Conservation (phyloP, 164 flowering plant genomes). For the Chimonanthus salicifolius region DNA sequence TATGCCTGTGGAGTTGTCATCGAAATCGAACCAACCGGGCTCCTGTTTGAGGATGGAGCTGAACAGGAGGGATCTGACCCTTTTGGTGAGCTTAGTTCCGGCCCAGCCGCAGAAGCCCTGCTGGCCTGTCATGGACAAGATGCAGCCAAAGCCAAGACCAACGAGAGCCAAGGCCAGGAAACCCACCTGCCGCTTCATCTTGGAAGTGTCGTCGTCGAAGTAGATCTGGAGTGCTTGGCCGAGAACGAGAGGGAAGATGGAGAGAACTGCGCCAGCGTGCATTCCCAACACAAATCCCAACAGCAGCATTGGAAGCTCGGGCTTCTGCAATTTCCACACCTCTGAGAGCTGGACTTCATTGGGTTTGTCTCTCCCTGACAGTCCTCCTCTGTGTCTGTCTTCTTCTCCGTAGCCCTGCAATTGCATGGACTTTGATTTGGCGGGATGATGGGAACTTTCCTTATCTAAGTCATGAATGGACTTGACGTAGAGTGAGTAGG, state of each 20-base stretch:
- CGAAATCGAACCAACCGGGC: conserved; percentile 74
- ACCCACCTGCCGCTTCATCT: conserved; percentile 38
- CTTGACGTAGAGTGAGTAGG: conserved; percentile 19
- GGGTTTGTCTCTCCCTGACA: conserved; percentile 14
- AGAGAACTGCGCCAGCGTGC: conserved; percentile 63
- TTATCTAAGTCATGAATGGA: conserved; percentile 17
- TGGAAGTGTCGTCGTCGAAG: conserved; percentile 18
- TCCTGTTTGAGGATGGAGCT: conserved; percentile 60
- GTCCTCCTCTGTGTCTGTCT: conserved; percentile 5
- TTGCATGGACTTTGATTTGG: conserved; percentile 17
- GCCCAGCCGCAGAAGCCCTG: conserved; percentile 83
- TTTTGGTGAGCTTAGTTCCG: conserved; percentile 56
- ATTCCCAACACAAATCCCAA: conserved; percentile 52
- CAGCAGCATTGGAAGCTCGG: conserved; percentile 42
- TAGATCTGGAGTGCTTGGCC: conserved; percentile 54
- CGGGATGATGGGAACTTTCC: conserved; percentile 14
- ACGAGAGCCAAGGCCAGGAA: conserved; percentile 41
- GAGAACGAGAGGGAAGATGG: conserved; percentile 56
- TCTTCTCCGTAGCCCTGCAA: conserved; percentile 5
- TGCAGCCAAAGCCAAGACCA: conserved; percentile 58
- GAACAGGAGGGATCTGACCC: conserved; percentile 53
- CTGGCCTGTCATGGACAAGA: conserved; percentile 57
- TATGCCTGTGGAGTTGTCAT: conserved; percentile 55
- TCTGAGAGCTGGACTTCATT: conserved; percentile 25
- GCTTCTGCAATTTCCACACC: conserved; percentile 53